Evolutionary conservation across 2,329 filamentous ascomycete species (phyloP), one percentile per base, ranked within the genome.

Genomic region (Juglanconis sp.): DNA sequence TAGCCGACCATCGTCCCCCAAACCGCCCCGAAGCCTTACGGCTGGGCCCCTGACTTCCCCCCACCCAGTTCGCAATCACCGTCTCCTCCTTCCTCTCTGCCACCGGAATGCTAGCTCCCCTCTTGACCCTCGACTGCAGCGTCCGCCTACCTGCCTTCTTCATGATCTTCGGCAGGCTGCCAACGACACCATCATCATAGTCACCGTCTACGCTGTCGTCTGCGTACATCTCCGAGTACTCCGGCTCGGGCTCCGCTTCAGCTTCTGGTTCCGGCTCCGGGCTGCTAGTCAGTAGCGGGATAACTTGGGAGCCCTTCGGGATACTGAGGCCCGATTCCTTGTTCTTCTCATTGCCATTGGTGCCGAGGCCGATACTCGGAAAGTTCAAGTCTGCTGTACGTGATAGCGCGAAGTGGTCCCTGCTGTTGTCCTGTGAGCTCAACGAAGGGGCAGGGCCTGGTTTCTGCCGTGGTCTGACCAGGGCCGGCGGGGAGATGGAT

Each of bases 131-230:
- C 24, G 44, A 49, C 11, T 44, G 55, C 10, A 35, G 17, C 13
- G 36, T 17, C 34, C n/a, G 46, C 35, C 31, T 44, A 38, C 10
- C 24, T 46, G 47, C 24, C 24, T 51, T 40, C 3, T 32, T 53
- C n/a, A 34, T 53, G 7, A 32, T 36, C 5, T 32, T 38, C 7
- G 34, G 38, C 35, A 56, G 35, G 17, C 53, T 57, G 5, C 24
- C 36, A 2, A 34, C 32, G 9, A 34, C 30, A 15, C 36, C 17
- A 15, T 53, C 47, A 11, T 15, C 50, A 30, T 64, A 60, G 40
- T 62, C 53, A 4, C 46, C 56, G 30, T 64, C 57, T 3, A 44
- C 17, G 24, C 46, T 42, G 13, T 63, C 61, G 17, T 63, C 61
- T 8, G 59, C 59, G 17, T 62, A 62, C 53, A 42, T 51, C 34